Base-by-base conservation (phyloP, 257 asterid genomes). In the Sherardia arvensis region DNA sequence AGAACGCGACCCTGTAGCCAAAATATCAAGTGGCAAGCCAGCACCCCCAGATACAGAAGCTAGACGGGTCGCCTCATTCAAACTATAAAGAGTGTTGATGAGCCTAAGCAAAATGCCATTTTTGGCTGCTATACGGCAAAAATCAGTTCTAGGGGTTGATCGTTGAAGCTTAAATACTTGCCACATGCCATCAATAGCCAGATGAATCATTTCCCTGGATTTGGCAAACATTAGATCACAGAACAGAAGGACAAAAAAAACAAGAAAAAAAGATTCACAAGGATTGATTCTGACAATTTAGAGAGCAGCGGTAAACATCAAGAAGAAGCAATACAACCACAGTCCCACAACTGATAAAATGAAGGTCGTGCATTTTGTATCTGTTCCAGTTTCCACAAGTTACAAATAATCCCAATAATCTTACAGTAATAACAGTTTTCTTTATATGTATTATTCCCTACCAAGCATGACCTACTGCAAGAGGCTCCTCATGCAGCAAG, bases 111-210 rank as follows among this genome's bases (percentile, higher is more conserved):
- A 67, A 74, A 93, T 87, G 69, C 99, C 99, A 69, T 81, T 85
- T 80, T 85, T 93, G 72, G 97, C 94, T 67, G 99, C 87, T 77
- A 90, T 83, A 67, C 95, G 94, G 69, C 94, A 87, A 76, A 93
- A 93, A 84, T 87, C 96, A 82, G 85, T 90, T 78, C 95, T 84
- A 53, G 95, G 80, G 72, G 97, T 85, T 28, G 94, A 87, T 64
- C 88, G 86, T 78, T 87, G 99, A 78, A 93, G 97, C 85, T 90
- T 93, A 84, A 93, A 87, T 64, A 93, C 91, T 84, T 93, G 97
- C 99, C 97, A 93, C 95, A 87, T 87, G 79, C 95, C 97, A 84
- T 93, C 99, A 65, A 93, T 90, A 75, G 99, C 97, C 82, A 93
- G 84, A 80, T 90, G 99, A 79, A 93, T 95, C 96, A 93, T 87